Base-by-base conservation (phyloP, 805 yeast species). In the Saturnispora gosingensis region DNA sequence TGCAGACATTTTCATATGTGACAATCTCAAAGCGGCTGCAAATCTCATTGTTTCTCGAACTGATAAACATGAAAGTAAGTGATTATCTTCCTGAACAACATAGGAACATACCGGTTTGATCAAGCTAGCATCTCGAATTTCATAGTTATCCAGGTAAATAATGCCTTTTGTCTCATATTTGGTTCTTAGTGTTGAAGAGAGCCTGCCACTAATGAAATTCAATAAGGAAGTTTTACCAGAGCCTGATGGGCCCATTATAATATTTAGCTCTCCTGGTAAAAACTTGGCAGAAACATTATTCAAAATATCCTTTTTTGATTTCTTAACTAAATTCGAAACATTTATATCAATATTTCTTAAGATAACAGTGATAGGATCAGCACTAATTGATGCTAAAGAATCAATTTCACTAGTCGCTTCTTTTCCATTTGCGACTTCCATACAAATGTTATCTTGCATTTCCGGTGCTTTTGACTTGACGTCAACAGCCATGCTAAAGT, bases 201-300 rank as follows among this genome's bases (percentile, higher is more conserved):
- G 62, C 49, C 93, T 71, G 22, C 82, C 80, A 20, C 93, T 81
- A 18, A 85, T 67, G 36, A 74, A 66, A 60, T 82, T 85, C 56
- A 85, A 66, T 43, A 85, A 62, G 0, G 90, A 79, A 0, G 88
- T 81, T 60, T 85, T 85, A 9, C 91, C 93, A 0, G 85, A 80
- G 0, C 91, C 91, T 1, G 89, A 83, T 0, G 91, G 90, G 0
- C 93, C 93, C 82, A 85, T 77, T 43, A 85, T 83, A 4, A 83
- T 87, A 60, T 83, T 85, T 9, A 85, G 69, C 42, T 77, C 71
- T 15, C 82, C 80, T 2, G 81, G 72, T 28, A 67, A 65, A 59
- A 83, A 82, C 6, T 58, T 55, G 0, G 84, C 87, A 50, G 70
- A 64, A 13, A 85, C 68, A 16, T 72, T 63, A 42, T 72, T 60